Evolutionary conservation across 495 filamentous ascomycete genomes (phyloP).

Genomic region (Trichoderma gamsii): DNA sequence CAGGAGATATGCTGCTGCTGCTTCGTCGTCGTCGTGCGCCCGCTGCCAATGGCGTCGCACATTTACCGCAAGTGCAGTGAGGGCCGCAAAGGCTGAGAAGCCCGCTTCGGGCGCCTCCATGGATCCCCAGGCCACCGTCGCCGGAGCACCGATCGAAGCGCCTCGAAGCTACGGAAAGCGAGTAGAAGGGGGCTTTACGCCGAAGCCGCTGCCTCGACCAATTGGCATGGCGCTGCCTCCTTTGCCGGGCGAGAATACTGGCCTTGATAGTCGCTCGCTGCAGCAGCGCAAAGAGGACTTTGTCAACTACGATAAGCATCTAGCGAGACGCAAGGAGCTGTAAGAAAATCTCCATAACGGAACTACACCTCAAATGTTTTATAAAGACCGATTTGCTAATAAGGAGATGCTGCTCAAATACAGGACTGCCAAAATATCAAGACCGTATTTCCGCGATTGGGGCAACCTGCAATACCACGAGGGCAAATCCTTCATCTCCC

Average conservation of each 20-base stretch:
- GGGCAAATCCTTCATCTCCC: slow-evolving; percentile 84
- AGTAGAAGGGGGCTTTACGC: slow-evolving; percentile 51
- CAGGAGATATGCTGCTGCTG: slow-evolving; percentile 9
- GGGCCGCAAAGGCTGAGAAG: slow-evolving; percentile 5
- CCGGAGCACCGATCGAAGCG: slow-evolving; percentile 41
- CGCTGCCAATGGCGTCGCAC: slow-evolving; percentile 10
- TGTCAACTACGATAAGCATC: slow-evolving; percentile 75
- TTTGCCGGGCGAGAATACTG: slow-evolving; percentile 68
- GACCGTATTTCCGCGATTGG: slow-evolving; percentile 93
- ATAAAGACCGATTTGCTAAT: slow-evolving; percentile 13
- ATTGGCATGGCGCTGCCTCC: slow-evolving; percentile 76
- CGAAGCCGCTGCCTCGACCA: slow-evolving; percentile 65
- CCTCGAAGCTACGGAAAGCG: slow-evolving; percentile 50
- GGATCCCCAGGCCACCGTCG: slow-evolving; percentile 19
- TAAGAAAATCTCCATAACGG: slow-evolving; percentile 31
- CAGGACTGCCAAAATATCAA: slow-evolving; percentile 55
- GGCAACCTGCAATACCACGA: slow-evolving; percentile 69
- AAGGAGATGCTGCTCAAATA: background rate
- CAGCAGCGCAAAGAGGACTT: slow-evolving; percentile 72
- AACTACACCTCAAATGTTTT: too few species aligned
- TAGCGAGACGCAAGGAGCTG: slow-evolving; percentile 65
- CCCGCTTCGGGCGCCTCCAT: slow-evolving; percentile 15
- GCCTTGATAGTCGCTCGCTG: slow-evolving; percentile 60
- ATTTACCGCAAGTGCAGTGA: slow-evolving; percentile 13
- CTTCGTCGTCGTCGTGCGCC: background rate